These are phyloP conservation scores for Apiotrichum brassicae DNA, from an alignment of 1,284 basidiomycete species.

Conservation along the genomic window DNA sequence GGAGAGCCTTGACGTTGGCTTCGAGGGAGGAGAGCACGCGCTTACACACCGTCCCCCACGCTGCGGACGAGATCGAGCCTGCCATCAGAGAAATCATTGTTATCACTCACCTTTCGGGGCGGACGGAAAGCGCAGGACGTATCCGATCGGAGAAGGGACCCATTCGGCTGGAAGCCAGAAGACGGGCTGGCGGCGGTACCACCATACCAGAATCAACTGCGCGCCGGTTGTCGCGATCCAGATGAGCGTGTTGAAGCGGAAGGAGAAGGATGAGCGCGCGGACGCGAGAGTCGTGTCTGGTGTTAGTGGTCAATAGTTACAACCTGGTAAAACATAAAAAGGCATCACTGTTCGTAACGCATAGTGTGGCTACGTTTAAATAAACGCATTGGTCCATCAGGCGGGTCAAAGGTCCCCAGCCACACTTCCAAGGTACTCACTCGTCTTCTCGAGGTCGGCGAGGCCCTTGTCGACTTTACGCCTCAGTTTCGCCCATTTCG, in stretches of 20 bases:
- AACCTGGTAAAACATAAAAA: too few species aligned
- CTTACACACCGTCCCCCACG: constrained; percentile 85
- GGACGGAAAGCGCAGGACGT: constrained; percentile 58
- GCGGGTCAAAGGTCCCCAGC: not conserved
- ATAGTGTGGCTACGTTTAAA: too few species aligned
- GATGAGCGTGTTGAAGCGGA: constrained; percentile 65
- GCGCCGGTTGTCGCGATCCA: constrained; percentile 79
- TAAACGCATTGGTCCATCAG: not conserved
- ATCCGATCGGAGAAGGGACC: constrained; percentile 69
- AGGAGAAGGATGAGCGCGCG: constrained; percentile 60
- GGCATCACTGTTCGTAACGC: too few species aligned
- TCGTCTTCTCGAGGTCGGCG: constrained; percentile 87
- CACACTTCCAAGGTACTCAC: constrained; percentile 52
- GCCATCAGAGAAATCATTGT: not conserved
- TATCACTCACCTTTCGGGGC: constrained; percentile 37
- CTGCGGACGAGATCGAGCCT: constrained; percentile 80
- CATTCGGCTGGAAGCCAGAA: constrained; percentile 84
- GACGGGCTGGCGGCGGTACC: constrained; percentile 78
- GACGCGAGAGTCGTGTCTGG: constrained; percentile 65
- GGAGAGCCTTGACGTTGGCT: constrained; percentile 57
- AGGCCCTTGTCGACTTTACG: constrained; percentile 87
- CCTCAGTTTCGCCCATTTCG: constrained; percentile 94
- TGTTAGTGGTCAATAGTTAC: too few species aligned
- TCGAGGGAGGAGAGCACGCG: constrained; percentile 66
- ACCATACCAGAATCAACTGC: constrained; percentile 77